A percentile compares a stretch with the other conserved stretches of the same genome.
phyloP scores from a whole-genome alignment of 805 yeast genomes.

The Ogataea degrootiae region DNA sequence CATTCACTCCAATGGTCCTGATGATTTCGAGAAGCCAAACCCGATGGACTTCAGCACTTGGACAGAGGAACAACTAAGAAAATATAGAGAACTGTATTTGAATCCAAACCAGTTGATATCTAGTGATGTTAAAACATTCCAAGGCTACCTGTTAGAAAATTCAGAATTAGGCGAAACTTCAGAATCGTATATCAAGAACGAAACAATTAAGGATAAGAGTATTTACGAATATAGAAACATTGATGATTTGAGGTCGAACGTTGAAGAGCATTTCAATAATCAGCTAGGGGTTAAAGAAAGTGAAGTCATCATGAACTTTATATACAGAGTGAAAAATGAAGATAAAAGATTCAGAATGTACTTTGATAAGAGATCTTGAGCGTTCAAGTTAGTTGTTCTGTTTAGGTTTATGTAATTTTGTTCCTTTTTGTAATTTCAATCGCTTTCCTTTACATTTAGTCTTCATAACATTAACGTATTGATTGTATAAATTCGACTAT shows the following conservation, averaged over 20 bases:
- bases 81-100: constrained; percentile 54
- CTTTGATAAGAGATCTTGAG: constrained; percentile 24
- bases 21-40: constrained; percentile 43
- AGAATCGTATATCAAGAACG: constrained; percentile 27
- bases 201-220: constrained; percentile 23
- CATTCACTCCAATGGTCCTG: constrained; percentile 70
- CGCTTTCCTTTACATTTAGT: not conserved
- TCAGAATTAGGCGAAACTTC: constrained; percentile 75
- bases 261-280: constrained; percentile 54
- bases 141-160: constrained; percentile 60
- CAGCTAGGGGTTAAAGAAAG: constrained; percentile 61
- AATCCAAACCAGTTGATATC: constrained; percentile 35
- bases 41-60: constrained; percentile 68
- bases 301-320: constrained; percentile 82
- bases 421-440: not conserved
- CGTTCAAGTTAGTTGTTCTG: not conserved
- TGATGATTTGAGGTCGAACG: constrained; percentile 25
- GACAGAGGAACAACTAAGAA: constrained; percentile 59
- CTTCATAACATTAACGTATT: not conserved
- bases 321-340: constrained; percentile 79
- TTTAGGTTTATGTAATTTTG: not conserved
- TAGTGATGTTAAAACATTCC: constrained; percentile 58
- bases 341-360: constrained; percentile 36
- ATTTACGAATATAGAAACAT: constrained; percentile 27
- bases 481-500: not conserved